Base-by-base conservation (phyloP, 2,329 filamentous ascomycete species). In the Aureobasidium sp. region DNA sequence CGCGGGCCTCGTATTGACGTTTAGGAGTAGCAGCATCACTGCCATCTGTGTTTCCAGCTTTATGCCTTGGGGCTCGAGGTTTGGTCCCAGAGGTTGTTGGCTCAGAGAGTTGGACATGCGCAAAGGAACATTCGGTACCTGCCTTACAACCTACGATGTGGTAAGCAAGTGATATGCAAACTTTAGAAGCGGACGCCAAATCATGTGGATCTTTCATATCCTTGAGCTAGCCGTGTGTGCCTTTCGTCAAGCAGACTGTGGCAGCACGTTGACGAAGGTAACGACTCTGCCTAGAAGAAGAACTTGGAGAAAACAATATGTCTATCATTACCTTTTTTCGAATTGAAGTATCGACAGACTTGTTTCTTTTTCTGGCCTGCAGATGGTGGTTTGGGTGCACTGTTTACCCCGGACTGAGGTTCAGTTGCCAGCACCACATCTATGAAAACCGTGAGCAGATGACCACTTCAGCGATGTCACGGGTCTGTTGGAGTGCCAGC, bases 41-140 rank as follows among this genome's bases (percentile, higher is more conserved):
- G 14, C 31, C 42, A 37, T 44, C 55, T 20, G 3, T n/a, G 9
- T 20, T 20, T 20, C 11, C 9, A 15, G 25, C 20, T 58, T 39
- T 39, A 37, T 53, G 29, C 39, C 39, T 63, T 34, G 27, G 20
- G 12, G 29, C n/a, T 55, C 44, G 48, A 48, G 49, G 39, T 31
- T 48, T 62, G 17, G 31, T 15, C 34, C 20, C 60, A 7, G 29
- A 37, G 8, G 9, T 25, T 29, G 15, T 49, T 48, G 49, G 27
- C 20, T 39, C 14, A 1, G 52, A 25, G n/a, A 14, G 12, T 29
- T 68, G 68, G 62, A 64, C 76, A 68, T 84, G 82, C 65, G 76
- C 68, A 70, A 77, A 84, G 36, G 75, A 77, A 67, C 82, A 84
- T 56, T 75, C 69, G 65, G 76, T 73, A 60, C 82, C 81, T 64